phyloP scores from a whole-genome alignment of 2,329 filamentous ascomycete species.

The Paracorniculantispora psalliotae region DNA sequence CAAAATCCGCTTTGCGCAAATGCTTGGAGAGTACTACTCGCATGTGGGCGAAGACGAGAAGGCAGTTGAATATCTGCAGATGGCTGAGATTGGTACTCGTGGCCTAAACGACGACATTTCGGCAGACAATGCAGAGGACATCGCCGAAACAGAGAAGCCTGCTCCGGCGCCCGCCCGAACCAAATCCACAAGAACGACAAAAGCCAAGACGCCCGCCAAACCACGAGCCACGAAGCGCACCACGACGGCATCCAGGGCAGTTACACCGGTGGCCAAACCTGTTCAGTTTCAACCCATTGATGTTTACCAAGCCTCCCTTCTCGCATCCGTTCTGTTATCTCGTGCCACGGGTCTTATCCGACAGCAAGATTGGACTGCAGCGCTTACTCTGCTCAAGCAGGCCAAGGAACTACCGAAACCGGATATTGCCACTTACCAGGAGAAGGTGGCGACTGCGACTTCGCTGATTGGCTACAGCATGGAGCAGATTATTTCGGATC shows the following conservation, averaged over 20 bases:
- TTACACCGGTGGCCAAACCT: slow-evolving; percentile 18
- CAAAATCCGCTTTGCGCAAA: slow-evolving; percentile 43
- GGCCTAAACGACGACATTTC: background rate
- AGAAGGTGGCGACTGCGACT: slow-evolving; percentile 61
- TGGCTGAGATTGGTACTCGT: slow-evolving; percentile 37
- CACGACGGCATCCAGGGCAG: slow-evolving; percentile 20
- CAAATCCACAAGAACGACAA: slow-evolving; percentile 10
- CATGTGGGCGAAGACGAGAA: slow-evolving; percentile 41
- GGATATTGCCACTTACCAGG: slow-evolving; percentile 35
- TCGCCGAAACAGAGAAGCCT: slow-evolving; percentile 12
- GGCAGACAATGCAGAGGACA: slow-evolving; percentile 15
- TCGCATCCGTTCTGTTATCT: slow-evolving; percentile 31
- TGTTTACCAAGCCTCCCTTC: slow-evolving; percentile 32
- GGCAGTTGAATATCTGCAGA: slow-evolving; percentile 39
- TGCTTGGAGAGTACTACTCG: slow-evolving; percentile 53
- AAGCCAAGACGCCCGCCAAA: slow-evolving; percentile 13
- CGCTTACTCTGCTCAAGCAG: slow-evolving; percentile 50
- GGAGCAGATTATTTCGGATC: slow-evolving; percentile 69
- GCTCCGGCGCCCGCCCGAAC: slow-evolving; percentile 16
- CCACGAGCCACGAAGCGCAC: slow-evolving; percentile 7
- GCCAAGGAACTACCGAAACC: slow-evolving; percentile 40
- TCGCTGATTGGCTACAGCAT: slow-evolving; percentile 64
- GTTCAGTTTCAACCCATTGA: slow-evolving; percentile 24
- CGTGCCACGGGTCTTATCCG: slow-evolving; percentile 42
- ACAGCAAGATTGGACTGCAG: slow-evolving; percentile 53